A percentile compares a stretch with the other conserved stretches of the same genome.
Evolutionary conservation across 768 basidiomycete genomes (phyloP).

Genomic region (Psilocybe sp.): DNA sequence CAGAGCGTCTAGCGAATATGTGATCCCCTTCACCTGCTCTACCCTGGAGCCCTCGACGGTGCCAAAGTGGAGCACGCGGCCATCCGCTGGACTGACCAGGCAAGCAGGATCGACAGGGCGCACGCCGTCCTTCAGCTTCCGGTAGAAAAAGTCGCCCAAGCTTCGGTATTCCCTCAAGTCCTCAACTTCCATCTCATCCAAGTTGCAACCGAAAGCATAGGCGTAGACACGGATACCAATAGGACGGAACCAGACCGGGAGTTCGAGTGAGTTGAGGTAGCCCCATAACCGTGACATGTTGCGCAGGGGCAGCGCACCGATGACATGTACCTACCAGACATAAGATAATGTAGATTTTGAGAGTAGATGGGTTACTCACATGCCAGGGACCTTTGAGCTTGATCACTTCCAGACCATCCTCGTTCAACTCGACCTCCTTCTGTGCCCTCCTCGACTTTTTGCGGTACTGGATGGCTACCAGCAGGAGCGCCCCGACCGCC

Average conservation of each 20-base stretch:
- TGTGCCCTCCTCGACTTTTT: conserved; percentile 47
- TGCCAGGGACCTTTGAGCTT: conserved; percentile 91
- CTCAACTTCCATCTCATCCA: conserved; percentile 80
- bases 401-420: conserved; percentile 79
- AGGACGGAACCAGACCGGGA: conserved; percentile 95
- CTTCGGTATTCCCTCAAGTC: conserved; percentile 80
- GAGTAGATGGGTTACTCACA: conserved; percentile 41
- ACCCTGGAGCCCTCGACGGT: conserved; percentile 74
- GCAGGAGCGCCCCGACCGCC: conserved; percentile 86
- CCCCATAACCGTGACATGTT: conserved; percentile 98
- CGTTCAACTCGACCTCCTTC: conserved; percentile 74
- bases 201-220: conserved; percentile 87
- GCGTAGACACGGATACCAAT: conserved; percentile 85
- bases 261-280: conserved; percentile 87
- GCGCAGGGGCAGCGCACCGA: conserved; percentile 91
- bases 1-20: conserved; percentile 92
- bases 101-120: conserved; percentile 76
- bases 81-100: conserved; percentile 95
- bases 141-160: conserved; percentile 96
- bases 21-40: conserved; percentile 97
- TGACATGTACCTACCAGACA: conserved; percentile 77
- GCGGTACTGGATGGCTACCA: conserved; percentile 75
- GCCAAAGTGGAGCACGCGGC: conserved; percentile 89
- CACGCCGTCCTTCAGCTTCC: conserved; percentile 76
- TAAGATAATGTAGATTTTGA: not conserved